phyloP scores from a whole-genome alignment of 352 stramenopile genomes.

The Phytophthora litchii region DNA sequence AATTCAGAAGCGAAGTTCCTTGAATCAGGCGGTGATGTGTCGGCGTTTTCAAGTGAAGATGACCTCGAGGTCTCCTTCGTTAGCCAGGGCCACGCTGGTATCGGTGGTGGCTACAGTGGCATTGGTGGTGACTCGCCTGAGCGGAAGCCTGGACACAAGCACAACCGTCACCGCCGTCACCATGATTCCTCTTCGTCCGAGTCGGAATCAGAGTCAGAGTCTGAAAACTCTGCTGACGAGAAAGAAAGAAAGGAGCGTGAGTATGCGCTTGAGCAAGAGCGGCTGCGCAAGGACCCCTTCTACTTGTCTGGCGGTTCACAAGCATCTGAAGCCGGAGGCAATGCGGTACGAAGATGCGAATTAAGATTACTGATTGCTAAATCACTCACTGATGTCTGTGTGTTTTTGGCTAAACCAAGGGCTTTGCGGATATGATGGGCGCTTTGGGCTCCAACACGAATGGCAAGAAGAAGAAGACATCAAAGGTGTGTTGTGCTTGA shows the following conservation, averaged over 20 bases:
- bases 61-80: constrained; percentile 86
- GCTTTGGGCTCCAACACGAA: constrained; percentile 64
- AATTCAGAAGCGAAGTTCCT: constrained; percentile 71
- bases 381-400: constrained; percentile 7
- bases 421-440: constrained; percentile 85
- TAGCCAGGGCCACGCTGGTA: constrained; percentile 44
- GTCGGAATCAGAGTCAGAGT: constrained; percentile 39
- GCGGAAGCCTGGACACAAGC: constrained; percentile 53
- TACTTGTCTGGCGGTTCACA: constrained; percentile 62
- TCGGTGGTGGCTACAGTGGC: constrained; percentile 40
- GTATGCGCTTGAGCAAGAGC: constrained; percentile 63
- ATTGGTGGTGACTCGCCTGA: constrained; percentile 51
- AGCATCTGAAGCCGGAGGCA: constrained; percentile 41
- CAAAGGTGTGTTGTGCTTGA: constrained; percentile 44
- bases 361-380: neutral
- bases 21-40: constrained; percentile 73
- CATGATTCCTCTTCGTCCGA: constrained; percentile 36
- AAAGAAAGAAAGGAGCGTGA: constrained; percentile 50
- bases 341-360: constrained; percentile 26
- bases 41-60: constrained; percentile 67
- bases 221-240: constrained; percentile 44
- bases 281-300: constrained; percentile 79
- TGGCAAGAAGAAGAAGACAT: constrained; percentile 71
- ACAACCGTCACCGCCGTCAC: constrained; percentile 26
- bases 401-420: constrained; percentile 27